A percentile compares a stretch with the other conserved stretches of the same genome.
phyloP scores from a whole-genome alignment of 2,329 filamentous ascomycete species.

The Dactylellina haptotyla region DNA sequence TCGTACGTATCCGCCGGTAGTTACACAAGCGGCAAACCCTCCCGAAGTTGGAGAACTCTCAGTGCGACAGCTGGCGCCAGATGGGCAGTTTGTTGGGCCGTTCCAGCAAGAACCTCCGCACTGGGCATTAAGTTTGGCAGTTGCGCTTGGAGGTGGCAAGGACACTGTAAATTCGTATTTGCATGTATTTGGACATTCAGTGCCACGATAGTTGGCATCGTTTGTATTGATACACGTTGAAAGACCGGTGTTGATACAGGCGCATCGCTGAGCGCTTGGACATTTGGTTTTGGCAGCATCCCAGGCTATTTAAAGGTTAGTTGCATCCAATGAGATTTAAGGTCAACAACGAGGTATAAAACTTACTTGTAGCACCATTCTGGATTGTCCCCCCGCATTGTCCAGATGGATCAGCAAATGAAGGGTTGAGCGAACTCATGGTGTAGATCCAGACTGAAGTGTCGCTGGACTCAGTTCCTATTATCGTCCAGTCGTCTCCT shows the following conservation, averaged over 20 bases:
- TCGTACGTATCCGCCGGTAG: neutral
- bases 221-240: slow-evolving; percentile 10
- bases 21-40: slow-evolving; percentile 21
- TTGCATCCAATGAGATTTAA: neutral
- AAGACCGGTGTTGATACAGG: slow-evolving; percentile 11
- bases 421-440: neutral
- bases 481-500: neutral
- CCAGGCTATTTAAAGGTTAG: slow-evolving; percentile 16
- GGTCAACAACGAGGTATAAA: neutral
- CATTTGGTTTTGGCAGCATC: slow-evolving; percentile 9
- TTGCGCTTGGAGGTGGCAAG: slow-evolving; percentile 24
- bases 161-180: slow-evolving; percentile 23
- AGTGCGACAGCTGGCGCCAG: slow-evolving; percentile 21
- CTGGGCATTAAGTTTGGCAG: slow-evolving; percentile 20
- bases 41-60: slow-evolving; percentile 27
- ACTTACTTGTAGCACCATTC: slow-evolving; percentile 14
- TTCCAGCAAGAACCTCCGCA: slow-evolving; percentile 39
- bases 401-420: slow-evolving; percentile 18
- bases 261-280: slow-evolving; percentile 12
- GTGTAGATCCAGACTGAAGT: neutral
- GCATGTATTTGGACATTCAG: slow-evolving; percentile 19
- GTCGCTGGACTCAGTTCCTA: neutral
- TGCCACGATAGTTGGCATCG: neutral
- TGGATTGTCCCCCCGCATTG: slow-evolving; percentile 31
- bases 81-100: slow-evolving; percentile 38